These are phyloP conservation scores for Candida lessepsii DNA, from an alignment of 805 yeast species.

Conservation along the genomic window DNA sequence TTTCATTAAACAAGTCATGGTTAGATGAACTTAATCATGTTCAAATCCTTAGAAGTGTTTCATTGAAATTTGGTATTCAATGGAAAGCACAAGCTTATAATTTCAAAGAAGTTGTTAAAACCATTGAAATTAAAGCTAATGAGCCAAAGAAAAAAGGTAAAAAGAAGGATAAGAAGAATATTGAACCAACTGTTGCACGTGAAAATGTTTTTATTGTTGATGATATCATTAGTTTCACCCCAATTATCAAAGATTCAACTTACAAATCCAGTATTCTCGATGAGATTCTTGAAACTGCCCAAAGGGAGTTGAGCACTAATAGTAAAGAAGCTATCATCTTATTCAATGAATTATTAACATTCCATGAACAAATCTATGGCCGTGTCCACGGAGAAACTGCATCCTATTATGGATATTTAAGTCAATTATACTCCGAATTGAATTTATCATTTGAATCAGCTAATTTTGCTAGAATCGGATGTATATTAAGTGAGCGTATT, in stretches of 20 bases:
- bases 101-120: conserved; percentile 22
- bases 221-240: conserved; percentile 69
- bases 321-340: conserved; percentile 37
- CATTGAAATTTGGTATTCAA: conserved; percentile 83
- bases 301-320: conserved; percentile 34
- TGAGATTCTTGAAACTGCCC: conserved; percentile 71
- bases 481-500: conserved; percentile 73
- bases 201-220: conserved; percentile 50
- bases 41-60: conserved; percentile 66
- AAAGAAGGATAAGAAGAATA: conserved; percentile 21
- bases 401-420: conserved; percentile 60
- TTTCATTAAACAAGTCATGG: conserved; percentile 53
- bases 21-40: conserved; percentile 29
- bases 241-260: conserved; percentile 70
- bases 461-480: conserved; percentile 63
- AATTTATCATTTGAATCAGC: conserved; percentile 59
- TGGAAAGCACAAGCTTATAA: conserved; percentile 57
- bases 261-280: conserved; percentile 67
- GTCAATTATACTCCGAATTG: conserved; percentile 63
- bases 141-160: too few relatives aligned
- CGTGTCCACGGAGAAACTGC: conserved; percentile 77
- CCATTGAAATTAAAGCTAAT: too few relatives aligned
- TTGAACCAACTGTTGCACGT: conserved; percentile 18
- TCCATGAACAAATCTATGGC: conserved; percentile 84
- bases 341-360: conserved; percentile 64